These are phyloP conservation scores for Pseudocercospora fuligena DNA, from an alignment of 2,329 filamentous ascomycete genomes.

Conservation along the genomic window DNA sequence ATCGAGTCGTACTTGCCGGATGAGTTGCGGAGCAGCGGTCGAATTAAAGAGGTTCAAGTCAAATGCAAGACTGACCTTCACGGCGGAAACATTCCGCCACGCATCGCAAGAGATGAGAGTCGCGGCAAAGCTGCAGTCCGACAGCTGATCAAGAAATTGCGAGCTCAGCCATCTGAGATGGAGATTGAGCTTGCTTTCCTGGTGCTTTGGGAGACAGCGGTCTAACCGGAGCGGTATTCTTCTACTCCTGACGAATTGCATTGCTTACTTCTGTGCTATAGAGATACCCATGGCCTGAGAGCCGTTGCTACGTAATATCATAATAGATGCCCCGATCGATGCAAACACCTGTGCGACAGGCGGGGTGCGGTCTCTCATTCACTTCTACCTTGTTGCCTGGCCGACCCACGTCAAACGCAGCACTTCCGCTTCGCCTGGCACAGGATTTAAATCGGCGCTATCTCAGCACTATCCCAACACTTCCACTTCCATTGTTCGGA, in stretches of 20 bases:
- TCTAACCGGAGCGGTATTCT: not conserved
- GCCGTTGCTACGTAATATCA: not conserved
- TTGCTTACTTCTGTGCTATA: not conserved
- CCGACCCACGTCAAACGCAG: too few relatives aligned
- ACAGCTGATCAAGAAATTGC: slow-evolving; percentile 21
- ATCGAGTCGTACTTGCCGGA: slow-evolving; percentile 22
- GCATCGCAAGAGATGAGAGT: slow-evolving; percentile 23
- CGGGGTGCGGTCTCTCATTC: too few relatives aligned
- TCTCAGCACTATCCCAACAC: too few relatives aligned
- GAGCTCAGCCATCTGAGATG: slow-evolving; percentile 17
- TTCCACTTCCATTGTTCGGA: too few relatives aligned
- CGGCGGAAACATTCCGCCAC: slow-evolving; percentile 15
- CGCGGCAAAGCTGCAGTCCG: slow-evolving; percentile 20
- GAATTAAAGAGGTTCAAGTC: slow-evolving; percentile 24
- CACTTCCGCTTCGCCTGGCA: too few relatives aligned
- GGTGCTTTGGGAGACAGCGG: slow-evolving; percentile 19
- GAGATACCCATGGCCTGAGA: not conserved
- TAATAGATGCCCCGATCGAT: not conserved
- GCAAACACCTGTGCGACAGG: too few relatives aligned
- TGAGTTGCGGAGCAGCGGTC: slow-evolving; percentile 11
- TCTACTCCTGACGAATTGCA: too few relatives aligned
- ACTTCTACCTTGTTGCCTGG: too few relatives aligned
- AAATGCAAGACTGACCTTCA: slow-evolving; percentile 20
- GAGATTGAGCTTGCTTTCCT: slow-evolving; percentile 25
- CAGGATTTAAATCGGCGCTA: too few relatives aligned